Evolutionary conservation across 192 early-diverging fungal species (phyloP).

Genomic region (Funneliformis mosseae): DNA sequence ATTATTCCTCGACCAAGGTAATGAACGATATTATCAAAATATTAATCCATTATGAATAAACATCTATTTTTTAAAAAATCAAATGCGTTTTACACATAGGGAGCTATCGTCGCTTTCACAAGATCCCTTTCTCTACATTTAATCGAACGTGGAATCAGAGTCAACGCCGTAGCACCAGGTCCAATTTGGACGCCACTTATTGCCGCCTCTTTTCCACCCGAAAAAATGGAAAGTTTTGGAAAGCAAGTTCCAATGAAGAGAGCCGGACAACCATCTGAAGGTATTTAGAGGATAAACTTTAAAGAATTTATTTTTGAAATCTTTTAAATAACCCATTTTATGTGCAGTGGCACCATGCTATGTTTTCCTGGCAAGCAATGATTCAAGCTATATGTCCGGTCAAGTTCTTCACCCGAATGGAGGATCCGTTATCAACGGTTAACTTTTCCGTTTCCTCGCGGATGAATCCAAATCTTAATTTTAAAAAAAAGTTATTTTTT

Average conservation of each 20-base stretch:
- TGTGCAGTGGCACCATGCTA: conserved; percentile 41
- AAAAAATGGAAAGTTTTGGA: conserved; percentile 51
- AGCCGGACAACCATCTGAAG: conserved; percentile 54
- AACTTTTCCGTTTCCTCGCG: background rate
- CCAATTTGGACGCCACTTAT: conserved; percentile 61
- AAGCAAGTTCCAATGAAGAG: conserved; percentile 49
- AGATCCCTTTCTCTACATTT: conserved; percentile 53
- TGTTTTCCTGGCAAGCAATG: conserved; percentile 52
- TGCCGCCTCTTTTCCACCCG: conserved; percentile 43
- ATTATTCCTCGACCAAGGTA: conserved; percentile 56
- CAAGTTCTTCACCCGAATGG: conserved; percentile 52
- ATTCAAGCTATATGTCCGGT: conserved; percentile 50
- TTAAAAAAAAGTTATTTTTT: no score
- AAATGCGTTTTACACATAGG: conserved; percentile 8
- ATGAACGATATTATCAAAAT: background rate
- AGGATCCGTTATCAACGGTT: conserved; percentile 16
- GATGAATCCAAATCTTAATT: no score
- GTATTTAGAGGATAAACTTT: background rate
- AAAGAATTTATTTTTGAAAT: background rate
- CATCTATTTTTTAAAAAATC: no score
- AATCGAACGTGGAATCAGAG: conserved; percentile 47
- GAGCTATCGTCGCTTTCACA: conserved; percentile 57
- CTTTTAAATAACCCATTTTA: background rate
- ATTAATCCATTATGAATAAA: no score
- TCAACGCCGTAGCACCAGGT: conserved; percentile 57